A percentile compares a stretch with the other conserved stretches of the same genome.
Conservation (phyloP, 225 moss, liverwort and hornwort genomes). For the Polytrichum formosum region DNA sequence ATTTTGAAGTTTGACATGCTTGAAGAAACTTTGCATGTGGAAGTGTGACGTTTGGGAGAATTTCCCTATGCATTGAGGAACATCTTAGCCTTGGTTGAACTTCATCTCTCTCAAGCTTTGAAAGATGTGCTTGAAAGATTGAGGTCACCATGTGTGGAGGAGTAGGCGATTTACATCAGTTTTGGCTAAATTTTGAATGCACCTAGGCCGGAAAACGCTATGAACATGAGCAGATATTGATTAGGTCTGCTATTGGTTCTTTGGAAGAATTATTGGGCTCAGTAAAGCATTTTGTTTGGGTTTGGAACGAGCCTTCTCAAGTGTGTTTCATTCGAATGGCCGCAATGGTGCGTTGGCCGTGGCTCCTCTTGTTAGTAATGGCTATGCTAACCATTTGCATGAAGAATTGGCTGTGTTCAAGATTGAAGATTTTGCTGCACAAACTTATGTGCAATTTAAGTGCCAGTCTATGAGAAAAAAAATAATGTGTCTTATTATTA, state of each 20-base stretch:
- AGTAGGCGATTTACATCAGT: too few relatives aligned
- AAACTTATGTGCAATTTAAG: conserved; percentile 72
- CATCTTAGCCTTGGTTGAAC: too few relatives aligned
- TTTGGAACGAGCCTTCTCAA: conserved; percentile 34
- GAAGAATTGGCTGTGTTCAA: conserved; percentile 83
- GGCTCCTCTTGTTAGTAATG: conserved; percentile 40
- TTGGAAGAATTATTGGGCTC: conserved; percentile 45
- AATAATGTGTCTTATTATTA: conserved; percentile 22
- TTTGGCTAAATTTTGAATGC: background rate
- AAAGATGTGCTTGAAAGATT: too few relatives aligned
- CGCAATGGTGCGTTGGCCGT: conserved; percentile 34
- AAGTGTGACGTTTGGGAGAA: too few relatives aligned
- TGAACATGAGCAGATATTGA: too few relatives aligned
- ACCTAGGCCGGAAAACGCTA: conserved; percentile 6
- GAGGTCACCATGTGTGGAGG: too few relatives aligned
- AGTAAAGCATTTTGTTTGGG: conserved; percentile 60
- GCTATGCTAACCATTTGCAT: conserved; percentile 57
- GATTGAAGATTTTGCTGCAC: conserved; percentile 74
- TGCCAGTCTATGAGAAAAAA: conserved; percentile 98
- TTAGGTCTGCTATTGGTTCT: conserved; percentile 6
- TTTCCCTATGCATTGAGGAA: too few relatives aligned
- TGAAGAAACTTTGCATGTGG: too few relatives aligned
- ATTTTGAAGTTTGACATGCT: too few relatives aligned
- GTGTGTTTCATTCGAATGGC: conserved; percentile 25
- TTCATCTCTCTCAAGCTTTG: too few relatives aligned